These are phyloP conservation scores for Rubus parviflorus DNA, from an alignment of 306 rosid genomes.

Conservation along the genomic window DNA sequence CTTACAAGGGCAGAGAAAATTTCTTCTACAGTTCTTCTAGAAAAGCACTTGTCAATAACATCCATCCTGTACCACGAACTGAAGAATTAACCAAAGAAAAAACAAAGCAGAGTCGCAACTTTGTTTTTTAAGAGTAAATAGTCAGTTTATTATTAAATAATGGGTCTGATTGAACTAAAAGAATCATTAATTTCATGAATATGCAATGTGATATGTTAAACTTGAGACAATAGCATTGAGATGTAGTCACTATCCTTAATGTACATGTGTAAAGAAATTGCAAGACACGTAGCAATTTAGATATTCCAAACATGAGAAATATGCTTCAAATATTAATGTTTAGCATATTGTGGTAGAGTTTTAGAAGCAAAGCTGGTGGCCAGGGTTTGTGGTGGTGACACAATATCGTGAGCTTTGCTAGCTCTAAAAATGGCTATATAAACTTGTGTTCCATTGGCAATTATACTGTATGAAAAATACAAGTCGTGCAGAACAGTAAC, in stretches of 20 bases:
- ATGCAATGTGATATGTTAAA: neutral
- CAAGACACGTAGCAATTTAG: neutral
- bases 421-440: neutral
- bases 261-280: neutral
- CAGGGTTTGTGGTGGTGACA: neutral
- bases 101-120: neutral
- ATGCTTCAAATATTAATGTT: neutral
- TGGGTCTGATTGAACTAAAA: neutral
- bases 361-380: neutral
- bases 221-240: neutral
- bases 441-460: neutral
- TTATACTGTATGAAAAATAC: neutral
- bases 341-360: neutral
- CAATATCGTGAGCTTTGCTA: neutral
- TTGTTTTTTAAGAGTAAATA: neutral
- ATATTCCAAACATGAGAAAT: neutral
- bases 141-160: neutral
- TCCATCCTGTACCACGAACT: conserved; percentile 53
- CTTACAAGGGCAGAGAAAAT: conserved; percentile 83
- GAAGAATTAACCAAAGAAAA: conserved; percentile 6
- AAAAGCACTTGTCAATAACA: conserved; percentile 80
- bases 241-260: neutral
- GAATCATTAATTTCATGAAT: neutral
- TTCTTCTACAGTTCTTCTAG: conserved; percentile 67
- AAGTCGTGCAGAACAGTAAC: neutral